Conservation (phyloP, 1,284 basidiomycete genomes). For the Apiotrichum veenhuisii region DNA sequence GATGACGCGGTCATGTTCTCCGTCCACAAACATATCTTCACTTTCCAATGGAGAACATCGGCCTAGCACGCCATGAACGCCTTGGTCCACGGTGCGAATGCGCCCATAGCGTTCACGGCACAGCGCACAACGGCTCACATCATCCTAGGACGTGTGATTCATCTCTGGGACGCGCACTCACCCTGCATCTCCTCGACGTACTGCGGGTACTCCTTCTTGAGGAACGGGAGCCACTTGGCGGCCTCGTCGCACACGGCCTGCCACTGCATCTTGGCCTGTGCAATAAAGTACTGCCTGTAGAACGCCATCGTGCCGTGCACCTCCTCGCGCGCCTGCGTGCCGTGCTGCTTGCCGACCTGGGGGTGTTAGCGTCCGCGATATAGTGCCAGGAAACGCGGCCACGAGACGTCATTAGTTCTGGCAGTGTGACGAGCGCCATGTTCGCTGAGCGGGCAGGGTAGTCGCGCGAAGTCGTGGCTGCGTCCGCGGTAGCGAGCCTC, state of each 20-base stretch:
- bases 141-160: too few species aligned
- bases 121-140: too few species aligned
- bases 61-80: not conserved
- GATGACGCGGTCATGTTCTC: too few species aligned
- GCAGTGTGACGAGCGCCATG: not conserved
- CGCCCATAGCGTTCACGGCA: too few species aligned
- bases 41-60: not conserved
- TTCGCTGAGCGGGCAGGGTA: too few species aligned
- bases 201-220: slow-evolving; percentile 11
- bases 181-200: slow-evolving; percentile 20
- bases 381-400: too few species aligned
- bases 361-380: not conserved
- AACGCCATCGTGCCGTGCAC: slow-evolving; percentile 20
- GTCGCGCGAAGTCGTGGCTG: too few species aligned
- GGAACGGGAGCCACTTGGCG: slow-evolving; percentile 14
- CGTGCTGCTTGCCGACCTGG: slow-evolving; percentile 18
- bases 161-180: too few species aligned
- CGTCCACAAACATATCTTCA: too few species aligned
- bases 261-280: slow-evolving; percentile 17
- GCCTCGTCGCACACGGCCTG: slow-evolving; percentile 10
- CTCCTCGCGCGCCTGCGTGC: slow-evolving; percentile 6
- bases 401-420: too few species aligned
- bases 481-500: too few species aligned
- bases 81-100: too few species aligned
- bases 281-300: slow-evolving; percentile 16